Evolutionary conservation across 257 asterid genomes (phyloP).

Genomic region (Cynanchum wilfordii): DNA sequence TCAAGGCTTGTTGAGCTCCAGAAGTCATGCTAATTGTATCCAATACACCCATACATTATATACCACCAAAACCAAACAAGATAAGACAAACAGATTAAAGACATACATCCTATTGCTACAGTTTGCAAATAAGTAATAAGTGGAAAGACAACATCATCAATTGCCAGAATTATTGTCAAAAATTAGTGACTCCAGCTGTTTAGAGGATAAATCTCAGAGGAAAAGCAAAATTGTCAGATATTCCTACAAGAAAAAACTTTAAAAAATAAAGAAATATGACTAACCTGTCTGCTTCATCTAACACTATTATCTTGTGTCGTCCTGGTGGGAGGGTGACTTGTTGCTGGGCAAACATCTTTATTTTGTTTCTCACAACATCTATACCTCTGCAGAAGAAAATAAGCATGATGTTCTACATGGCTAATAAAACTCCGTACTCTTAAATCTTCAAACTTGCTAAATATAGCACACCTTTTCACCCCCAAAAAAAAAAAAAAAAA

Average conservation of each 20-base stretch:
- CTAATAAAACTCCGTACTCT: not conserved
- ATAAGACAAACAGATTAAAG: not conserved
- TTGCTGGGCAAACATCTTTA: conserved; percentile 98
- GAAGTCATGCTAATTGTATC: conserved; percentile 75
- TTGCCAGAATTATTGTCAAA: not conserved
- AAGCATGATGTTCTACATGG: not conserved
- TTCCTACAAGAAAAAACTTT: not conserved
- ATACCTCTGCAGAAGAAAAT: conserved; percentile 57
- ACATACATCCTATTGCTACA: not conserved
- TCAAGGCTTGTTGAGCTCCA: conserved; percentile 98
- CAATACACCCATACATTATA: conserved; percentile 23
- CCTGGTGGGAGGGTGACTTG: conserved; percentile 88
- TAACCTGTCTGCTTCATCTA: conserved; percentile 99
- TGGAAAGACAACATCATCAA: not conserved
- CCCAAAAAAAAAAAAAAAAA: too few species aligned
- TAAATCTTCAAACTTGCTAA: not conserved
- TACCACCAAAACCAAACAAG: not conserved
- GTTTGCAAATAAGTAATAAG: not conserved
- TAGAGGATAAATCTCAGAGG: not conserved
- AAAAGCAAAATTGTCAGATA: not conserved
- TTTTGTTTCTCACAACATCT: conserved; percentile 93
- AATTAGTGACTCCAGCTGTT: not conserved
- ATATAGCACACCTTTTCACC: not conserved
- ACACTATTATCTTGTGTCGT: conserved; percentile 77
- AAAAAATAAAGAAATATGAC: conserved; percentile 8